These are phyloP conservation scores for Fusarium sp. DNA, from an alignment of 2,329 filamentous ascomycete genomes.

Conservation along the genomic window DNA sequence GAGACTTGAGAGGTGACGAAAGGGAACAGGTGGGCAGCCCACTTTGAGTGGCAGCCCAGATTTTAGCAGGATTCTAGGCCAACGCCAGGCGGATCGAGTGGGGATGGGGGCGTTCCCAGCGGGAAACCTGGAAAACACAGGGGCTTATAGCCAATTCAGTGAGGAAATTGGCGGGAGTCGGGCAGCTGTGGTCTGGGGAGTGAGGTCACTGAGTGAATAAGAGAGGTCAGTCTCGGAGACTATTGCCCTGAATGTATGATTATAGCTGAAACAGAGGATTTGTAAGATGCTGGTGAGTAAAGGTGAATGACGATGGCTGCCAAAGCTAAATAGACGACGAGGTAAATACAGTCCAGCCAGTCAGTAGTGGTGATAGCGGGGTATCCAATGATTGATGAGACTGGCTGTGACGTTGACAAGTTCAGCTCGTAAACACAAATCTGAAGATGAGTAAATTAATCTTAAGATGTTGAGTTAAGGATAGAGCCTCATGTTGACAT, in stretches of 20 bases:
- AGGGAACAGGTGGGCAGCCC: conserved; percentile 41
- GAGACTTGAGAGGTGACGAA: conserved; percentile 41
- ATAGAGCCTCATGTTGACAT: conserved; percentile 10
- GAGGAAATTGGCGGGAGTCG: neutral
- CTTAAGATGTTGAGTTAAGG: neutral
- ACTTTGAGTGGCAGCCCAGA: conserved; percentile 40
- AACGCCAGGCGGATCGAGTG: conserved; percentile 39
- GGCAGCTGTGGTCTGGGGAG: conserved; percentile 2
- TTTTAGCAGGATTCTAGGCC: conserved; percentile 43
- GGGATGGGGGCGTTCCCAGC: conserved; percentile 35
- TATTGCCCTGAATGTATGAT: conserved; percentile 5
- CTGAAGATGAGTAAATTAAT: neutral
- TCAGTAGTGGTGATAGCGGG: conserved; percentile 30
- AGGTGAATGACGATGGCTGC: conserved; percentile 22
- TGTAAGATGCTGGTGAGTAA: neutral
- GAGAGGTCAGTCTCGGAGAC: conserved; percentile 12
- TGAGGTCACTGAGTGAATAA: conserved; percentile 34
- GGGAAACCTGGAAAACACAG: conserved; percentile 39
- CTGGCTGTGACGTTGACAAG: conserved; percentile 23
- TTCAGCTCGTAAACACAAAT: neutral
- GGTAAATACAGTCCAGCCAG: conserved; percentile 6
- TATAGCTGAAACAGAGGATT: conserved; percentile 1
- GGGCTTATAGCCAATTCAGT: conserved; percentile 5
- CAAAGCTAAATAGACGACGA: conserved; percentile 11
- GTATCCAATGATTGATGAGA: conserved; percentile 20